phyloP scores from a whole-genome alignment of 23 red algal species.

The Gracilariopsis chorda region DNA sequence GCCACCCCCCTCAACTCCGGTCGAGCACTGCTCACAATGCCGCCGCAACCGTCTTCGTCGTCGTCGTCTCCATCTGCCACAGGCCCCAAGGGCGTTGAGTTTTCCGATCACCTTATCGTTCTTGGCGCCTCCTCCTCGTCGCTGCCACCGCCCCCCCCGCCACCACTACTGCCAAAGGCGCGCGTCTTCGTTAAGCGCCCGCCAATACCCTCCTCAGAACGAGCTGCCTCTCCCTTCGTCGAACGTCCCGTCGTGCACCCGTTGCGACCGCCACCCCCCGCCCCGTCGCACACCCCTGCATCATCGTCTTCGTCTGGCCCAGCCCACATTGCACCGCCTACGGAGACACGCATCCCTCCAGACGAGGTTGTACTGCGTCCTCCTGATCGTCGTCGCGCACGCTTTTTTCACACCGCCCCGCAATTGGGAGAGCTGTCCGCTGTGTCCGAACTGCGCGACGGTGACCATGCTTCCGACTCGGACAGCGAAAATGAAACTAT shows the following conservation, averaged over 20 bases:
- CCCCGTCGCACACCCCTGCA: background rate
- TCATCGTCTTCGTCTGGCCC: no score
- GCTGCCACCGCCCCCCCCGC: background rate
- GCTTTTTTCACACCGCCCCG: background rate
- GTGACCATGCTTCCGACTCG: background rate
- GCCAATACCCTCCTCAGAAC: background rate
- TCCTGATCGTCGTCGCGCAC: constrained; percentile 6
- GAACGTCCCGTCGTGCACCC: no score
- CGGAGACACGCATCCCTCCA: background rate
- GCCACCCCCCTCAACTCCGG: background rate
- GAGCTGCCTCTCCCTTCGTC: background rate
- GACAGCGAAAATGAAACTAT: constrained; percentile 9
- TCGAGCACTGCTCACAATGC: background rate
- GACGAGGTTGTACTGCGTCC: constrained; percentile 46
- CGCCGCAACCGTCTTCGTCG: background rate
- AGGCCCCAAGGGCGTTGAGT: background rate
- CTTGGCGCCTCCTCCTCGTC: background rate
- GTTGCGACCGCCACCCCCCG: background rate
- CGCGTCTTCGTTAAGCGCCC: constrained; percentile 8
- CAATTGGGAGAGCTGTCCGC: background rate
- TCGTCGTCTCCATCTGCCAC: background rate
- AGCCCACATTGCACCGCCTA: background rate
- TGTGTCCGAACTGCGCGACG: background rate
- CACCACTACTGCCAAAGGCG: background rate
- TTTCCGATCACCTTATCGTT: constrained; percentile 11